phyloP scores from a whole-genome alignment of 148 eudicot genomes.

The Pouteria glomerata region DNA sequence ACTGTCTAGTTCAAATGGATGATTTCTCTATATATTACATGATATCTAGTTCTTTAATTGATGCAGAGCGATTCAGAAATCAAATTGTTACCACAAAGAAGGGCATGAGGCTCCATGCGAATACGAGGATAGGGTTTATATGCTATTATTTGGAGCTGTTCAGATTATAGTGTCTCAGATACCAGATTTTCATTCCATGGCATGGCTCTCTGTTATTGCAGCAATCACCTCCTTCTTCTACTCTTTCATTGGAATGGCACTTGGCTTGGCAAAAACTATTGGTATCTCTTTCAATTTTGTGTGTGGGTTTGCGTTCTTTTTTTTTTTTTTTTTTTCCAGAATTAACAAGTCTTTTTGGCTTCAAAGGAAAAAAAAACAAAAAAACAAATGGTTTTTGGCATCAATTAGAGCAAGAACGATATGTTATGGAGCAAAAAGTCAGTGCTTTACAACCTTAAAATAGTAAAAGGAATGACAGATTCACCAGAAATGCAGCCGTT shows the following conservation, averaged over 20 bases:
- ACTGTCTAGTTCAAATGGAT: background rate
- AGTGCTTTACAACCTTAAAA: background rate
- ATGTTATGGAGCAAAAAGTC: background rate
- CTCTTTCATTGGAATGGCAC: constrained; percentile 27
- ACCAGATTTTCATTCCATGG: constrained; percentile 26
- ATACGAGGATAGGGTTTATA: constrained; percentile 19
- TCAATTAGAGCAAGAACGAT: background rate
- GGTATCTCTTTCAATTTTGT: constrained; percentile 20
- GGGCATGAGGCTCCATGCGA: constrained; percentile 21
- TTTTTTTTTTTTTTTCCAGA: background rate
- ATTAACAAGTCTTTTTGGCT: background rate
- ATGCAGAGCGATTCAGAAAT: constrained; percentile 24
- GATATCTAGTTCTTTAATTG: background rate
- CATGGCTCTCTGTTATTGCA: constrained; percentile 31
- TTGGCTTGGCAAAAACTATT: constrained; percentile 34
- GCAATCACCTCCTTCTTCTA: constrained; percentile 33
- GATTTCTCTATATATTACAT: background rate
- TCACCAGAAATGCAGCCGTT: background rate
- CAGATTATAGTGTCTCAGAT: constrained; percentile 27
- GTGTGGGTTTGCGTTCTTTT: background rate
- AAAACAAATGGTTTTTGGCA: background rate
- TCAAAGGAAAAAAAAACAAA: background rate
- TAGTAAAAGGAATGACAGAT: background rate
- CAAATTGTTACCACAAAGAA: constrained; percentile 16
- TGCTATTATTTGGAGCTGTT: constrained; percentile 27